Base-by-base conservation (phyloP, 768 basidiomycete species). In the Candolleomyces eurysporus region DNA sequence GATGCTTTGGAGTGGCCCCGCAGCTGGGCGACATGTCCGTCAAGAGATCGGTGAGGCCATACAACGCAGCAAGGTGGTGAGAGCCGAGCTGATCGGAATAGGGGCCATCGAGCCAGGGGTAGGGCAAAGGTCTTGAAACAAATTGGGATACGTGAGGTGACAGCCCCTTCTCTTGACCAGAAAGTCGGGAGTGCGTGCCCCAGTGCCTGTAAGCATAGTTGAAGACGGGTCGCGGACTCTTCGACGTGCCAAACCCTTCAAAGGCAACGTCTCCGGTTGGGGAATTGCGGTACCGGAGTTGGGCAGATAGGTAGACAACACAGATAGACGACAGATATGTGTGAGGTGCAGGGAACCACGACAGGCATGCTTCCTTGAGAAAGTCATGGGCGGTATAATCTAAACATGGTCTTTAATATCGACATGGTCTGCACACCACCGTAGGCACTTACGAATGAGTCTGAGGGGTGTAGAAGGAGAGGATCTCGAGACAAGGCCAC, bases 401-500 rank as follows among this genome's bases (percentile, higher is more conserved):
- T 58, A 32, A 2, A 26, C 36, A 32, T 7, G 4, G 4, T 1
- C 13, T 11, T 9, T 21, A 13, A 26, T 22, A 14, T 46, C n/a
- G n/a, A n/a, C n/a, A n/a, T n/a, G n/a, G n/a, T n/a, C n/a, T n/a
- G n/a, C n/a, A n/a, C n/a, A n/a, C n/a, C n/a, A n/a, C n/a, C n/a
- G n/a, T n/a, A n/a, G n/a, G n/a, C n/a, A n/a, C n/a, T n/a, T 40
- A 59, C 58, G 58, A 30, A 59, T 45, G 36, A 59, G 58, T 4
- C 50, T 48, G 11, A 59, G 32, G 11, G 19, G 46, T 14, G 3
- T 51, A 9, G 30, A 32, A 32, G 4, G 4, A 9, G 9, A 32
- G 36, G 36, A 36, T 36, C 3, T 21, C 2, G 48, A 42, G 30
- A 59, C n/a, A 2, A 59, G 49, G 9, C 58, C 58, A 30, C 58